Evolutionary conservation across 2,329 filamentous ascomycete genomes (phyloP).

Genomic region (Mycogone perniciosa): DNA sequence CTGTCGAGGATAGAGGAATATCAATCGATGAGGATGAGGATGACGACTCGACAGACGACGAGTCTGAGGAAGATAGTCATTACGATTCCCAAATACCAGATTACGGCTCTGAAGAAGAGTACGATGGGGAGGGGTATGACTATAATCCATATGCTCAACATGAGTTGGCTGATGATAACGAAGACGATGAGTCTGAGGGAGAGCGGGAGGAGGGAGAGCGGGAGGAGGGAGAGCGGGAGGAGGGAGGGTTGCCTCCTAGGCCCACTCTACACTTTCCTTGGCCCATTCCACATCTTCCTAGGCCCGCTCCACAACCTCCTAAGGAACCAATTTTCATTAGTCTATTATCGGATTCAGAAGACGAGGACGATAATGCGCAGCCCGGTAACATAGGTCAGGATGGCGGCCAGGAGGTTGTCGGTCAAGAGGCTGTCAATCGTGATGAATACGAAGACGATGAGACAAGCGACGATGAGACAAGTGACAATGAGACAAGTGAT

Average conservation of each 20-base stretch:
- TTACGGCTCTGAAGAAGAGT: slow-evolving; percentile 1
- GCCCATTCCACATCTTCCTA: slow-evolving; percentile 4
- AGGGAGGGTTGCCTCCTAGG: background rate
- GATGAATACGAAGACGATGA: slow-evolving; percentile 4
- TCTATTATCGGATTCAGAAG: slow-evolving; percentile 42
- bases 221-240: slow-evolving; percentile 11
- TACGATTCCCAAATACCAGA: background rate
- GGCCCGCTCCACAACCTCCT: slow-evolving; percentile 14
- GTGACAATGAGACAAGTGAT: background rate
- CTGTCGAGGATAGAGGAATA: background rate
- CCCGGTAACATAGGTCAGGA: background rate
- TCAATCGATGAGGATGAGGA: background rate
- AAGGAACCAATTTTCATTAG: slow-evolving; percentile 39
- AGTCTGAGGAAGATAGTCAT: background rate
- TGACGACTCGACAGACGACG: background rate
- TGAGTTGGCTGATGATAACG: slow-evolving; percentile 21
- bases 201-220: slow-evolving; percentile 23
- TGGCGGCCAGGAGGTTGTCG: background rate
- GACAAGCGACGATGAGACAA: slow-evolving; percentile 4
- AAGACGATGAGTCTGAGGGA: slow-evolving; percentile 23
- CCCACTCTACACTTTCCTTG: background rate
- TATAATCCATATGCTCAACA: slow-evolving; percentile 11
- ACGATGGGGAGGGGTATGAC: slow-evolving; percentile 19
- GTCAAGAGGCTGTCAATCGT: background rate
- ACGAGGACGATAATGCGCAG: slow-evolving; percentile 29